These are phyloP conservation scores for Aspergillus ochraceus DNA, from an alignment of 2,329 filamentous ascomycete species.

Conservation along the genomic window DNA sequence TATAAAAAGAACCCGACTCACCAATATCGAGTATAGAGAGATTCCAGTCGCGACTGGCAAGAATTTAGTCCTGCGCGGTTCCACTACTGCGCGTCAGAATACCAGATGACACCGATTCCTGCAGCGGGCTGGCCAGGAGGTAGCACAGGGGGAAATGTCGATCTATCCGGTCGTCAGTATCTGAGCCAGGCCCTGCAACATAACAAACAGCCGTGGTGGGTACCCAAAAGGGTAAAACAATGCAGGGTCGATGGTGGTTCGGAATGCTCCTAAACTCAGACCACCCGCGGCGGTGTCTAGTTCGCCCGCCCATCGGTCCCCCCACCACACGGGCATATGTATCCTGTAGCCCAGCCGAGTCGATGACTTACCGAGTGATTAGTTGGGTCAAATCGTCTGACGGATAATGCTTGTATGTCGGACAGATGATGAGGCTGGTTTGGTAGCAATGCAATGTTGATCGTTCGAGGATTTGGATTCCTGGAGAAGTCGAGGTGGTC, in stretches of 20 bases:
- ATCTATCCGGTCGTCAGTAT: slow-evolving; percentile 17
- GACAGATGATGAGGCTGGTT: background rate
- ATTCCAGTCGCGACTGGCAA: slow-evolving; percentile 16
- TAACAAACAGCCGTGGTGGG: slow-evolving; percentile 13
- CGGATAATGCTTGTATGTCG: background rate
- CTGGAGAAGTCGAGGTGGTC: background rate
- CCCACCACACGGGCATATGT: background rate
- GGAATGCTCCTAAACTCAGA: slow-evolving; percentile 18
- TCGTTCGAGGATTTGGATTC: background rate
- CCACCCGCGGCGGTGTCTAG: background rate
- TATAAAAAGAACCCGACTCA: slow-evolving; percentile 13
- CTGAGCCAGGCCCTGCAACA: slow-evolving; percentile 1
- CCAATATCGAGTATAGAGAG: slow-evolving; percentile 9
- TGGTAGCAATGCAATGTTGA: background rate
- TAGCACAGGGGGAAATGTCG: slow-evolving; percentile 15
- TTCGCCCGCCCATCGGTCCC: background rate
- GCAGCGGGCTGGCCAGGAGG: slow-evolving; percentile 8
- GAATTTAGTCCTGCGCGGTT: slow-evolving; percentile 16
- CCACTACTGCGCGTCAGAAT: slow-evolving; percentile 12
- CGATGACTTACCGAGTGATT: slow-evolving; percentile 9
- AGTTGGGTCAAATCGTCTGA: slow-evolving; percentile 11
- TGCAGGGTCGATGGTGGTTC: slow-evolving; percentile 15
- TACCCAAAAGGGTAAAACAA: slow-evolving; percentile 16
- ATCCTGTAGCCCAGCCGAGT: slow-evolving; percentile 2
- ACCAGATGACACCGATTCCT: slow-evolving; percentile 10